Evolutionary conservation across 2,329 filamentous ascomycete species (phyloP).

Genomic region (Verticillium zaregamsianum): DNA sequence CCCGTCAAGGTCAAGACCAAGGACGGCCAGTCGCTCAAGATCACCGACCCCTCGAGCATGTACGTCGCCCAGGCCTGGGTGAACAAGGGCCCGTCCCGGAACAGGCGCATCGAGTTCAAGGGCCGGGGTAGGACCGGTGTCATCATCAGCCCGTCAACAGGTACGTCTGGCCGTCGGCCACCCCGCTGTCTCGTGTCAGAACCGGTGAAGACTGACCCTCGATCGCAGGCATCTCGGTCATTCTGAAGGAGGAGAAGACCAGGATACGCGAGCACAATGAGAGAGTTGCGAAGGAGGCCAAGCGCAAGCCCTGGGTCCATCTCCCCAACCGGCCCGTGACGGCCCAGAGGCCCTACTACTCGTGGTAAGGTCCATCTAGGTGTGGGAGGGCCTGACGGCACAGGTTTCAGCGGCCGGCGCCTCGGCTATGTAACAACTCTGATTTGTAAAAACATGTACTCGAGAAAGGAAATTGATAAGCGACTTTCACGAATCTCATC

Average conservation of each 20-base stretch:
- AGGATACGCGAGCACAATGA: slow-evolving; percentile 77
- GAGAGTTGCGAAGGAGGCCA: slow-evolving; percentile 68
- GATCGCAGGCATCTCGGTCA: slow-evolving; percentile 63
- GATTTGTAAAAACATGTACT: not conserved
- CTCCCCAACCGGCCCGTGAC: slow-evolving; percentile 82
- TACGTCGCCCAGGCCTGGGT: slow-evolving; percentile 96
- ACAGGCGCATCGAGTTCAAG: slow-evolving; percentile 60
- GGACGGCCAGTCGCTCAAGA: slow-evolving; percentile 66
- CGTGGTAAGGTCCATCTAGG: slow-evolving; percentile 59
- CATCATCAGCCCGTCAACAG: slow-evolving; percentile 68
- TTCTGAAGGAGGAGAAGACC: slow-evolving; percentile 93
- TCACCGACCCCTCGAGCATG: slow-evolving; percentile 73
- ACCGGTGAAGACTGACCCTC: not conserved
- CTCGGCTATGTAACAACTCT: not conserved
- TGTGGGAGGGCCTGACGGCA: not conserved
- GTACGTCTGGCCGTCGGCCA: slow-evolving; percentile 49
- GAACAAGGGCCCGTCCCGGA: slow-evolving; percentile 64
- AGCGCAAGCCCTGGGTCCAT: slow-evolving; percentile 79
- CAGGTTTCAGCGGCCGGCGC: not conserved
- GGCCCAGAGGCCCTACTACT: slow-evolving; percentile 83
- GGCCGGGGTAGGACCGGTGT: slow-evolving; percentile 69
- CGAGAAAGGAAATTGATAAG: not conserved
- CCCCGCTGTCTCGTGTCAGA: not conserved
- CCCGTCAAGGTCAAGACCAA: slow-evolving; percentile 61
- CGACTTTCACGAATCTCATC: not conserved